These are phyloP conservation scores for Neurospora sp. DNA, from an alignment of 495 filamentous ascomycete genomes.

Conservation along the genomic window DNA sequence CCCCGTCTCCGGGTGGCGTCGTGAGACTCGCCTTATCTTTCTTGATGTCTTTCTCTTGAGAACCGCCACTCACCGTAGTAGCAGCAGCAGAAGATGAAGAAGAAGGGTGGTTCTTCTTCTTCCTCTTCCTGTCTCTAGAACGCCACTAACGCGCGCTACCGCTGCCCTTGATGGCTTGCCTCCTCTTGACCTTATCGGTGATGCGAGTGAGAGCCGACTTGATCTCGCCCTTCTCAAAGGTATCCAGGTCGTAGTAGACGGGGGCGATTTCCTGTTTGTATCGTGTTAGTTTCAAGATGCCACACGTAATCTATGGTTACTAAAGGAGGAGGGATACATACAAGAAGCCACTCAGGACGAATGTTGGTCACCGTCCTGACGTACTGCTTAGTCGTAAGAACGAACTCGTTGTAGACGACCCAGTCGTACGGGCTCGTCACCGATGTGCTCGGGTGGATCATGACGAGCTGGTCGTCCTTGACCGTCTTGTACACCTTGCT, in stretches of 20 bases:
- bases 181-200: conserved; percentile 63
- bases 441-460: conserved; percentile 87
- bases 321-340: conserved; percentile 35
- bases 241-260: conserved; percentile 78
- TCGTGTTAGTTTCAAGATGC: not conserved
- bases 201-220: conserved; percentile 63
- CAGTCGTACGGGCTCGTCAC: conserved; percentile 81
- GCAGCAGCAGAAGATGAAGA: not conserved
- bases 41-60: not conserved
- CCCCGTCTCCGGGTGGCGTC: not conserved
- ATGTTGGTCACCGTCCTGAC: conserved; percentile 58
- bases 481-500: conserved; percentile 86
- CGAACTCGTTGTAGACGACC: conserved; percentile 98
- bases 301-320: not conserved
- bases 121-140: not conserved
- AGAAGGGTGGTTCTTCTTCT: not conserved
- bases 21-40: not conserved
- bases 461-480: conserved; percentile 83
- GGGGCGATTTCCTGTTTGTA: conserved; percentile 66
- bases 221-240: conserved; percentile 78
- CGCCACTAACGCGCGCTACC: conserved; percentile 1
- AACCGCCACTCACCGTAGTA: not conserved
- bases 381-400: conserved; percentile 94
- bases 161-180: conserved; percentile 53
- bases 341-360: conserved; percentile 77